These are phyloP conservation scores for Dendrocalamus latiflorus DNA, from an alignment of 202 grass and related monocot species.

Conservation along the genomic window DNA sequence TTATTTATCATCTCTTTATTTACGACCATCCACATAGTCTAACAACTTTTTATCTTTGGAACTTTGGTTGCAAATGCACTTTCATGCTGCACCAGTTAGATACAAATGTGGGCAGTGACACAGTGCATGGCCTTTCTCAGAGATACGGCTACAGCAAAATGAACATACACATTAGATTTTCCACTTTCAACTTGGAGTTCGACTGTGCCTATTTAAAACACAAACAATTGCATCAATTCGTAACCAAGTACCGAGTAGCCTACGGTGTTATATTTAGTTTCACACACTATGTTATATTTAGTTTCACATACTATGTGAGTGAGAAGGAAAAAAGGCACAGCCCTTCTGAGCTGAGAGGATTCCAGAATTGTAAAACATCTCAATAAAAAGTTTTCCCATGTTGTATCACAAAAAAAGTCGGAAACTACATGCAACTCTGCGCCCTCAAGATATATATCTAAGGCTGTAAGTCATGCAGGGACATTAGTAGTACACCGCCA, in stretches of 20 bases:
- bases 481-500: not conserved
- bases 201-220: not conserved
- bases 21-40: too few relatives aligned
- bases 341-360: not conserved
- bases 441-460: not conserved
- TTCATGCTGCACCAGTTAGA: not conserved
- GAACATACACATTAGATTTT: not conserved
- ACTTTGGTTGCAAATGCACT: not conserved
- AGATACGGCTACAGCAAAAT: not conserved
- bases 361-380: not conserved
- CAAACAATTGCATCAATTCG: not conserved
- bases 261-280: not conserved
- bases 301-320: too few relatives aligned
- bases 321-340: not conserved
- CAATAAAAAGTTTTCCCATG: not conserved
- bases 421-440: not conserved
- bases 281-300: too few relatives aligned
- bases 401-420: not conserved
- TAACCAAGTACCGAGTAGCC: not conserved
- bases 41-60: too few relatives aligned
- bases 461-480: not conserved
- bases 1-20: too few relatives aligned
- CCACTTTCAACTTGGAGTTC: not conserved
- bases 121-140: not conserved
- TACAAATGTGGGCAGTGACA: not conserved